Evolutionary conservation across 768 basidiomycete species (phyloP), one percentile per base, ranked within the genome.

Genomic region (Chalciporus piperatus): DNA sequence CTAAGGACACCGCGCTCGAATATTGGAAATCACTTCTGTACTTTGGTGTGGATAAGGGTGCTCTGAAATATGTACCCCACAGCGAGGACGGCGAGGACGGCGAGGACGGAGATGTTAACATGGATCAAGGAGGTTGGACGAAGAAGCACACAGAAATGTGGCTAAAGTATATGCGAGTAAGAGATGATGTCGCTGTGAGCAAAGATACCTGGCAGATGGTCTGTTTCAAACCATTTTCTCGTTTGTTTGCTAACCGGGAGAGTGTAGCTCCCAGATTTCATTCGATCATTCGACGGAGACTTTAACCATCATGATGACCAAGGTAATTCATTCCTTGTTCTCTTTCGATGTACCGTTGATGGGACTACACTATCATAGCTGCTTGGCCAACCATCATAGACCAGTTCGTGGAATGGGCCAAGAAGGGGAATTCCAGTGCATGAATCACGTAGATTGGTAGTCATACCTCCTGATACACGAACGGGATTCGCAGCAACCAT

Each of bases 161-260:
- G 92, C 81, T 86, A 60, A 82, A 85, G n/a, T 95, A 83, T 65
- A 67, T 94, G 65, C 55, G 45, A 8, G 72, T 78, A 63, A 84
- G 80, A 57, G 83, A 82, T 1, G 74, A 74, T 19, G 87, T 87
- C 63, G 91, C 89, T 5, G 78, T 95, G 28, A 92, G 89, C 71
- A 90, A 88, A 70, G 92, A 92, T 70, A 89, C 88, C 16, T 93
- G 91, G 92, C 69, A 76, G 46, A 92, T 93, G 90, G 91, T 89
- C 44, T 39, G 83, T 54, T 19, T 17, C 10, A 33, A 30, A 70
- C 42, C 33, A 25, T 47, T 46, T 32, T 43, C 23, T 35, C 28
- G 27, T 42, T 14, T 41, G 45, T 14, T 8, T 17, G 42, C 53
- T 59, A 48, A 60, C 40, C 19, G 16, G 35, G 46, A 27, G 48